These are phyloP conservation scores for Blastobotrys parvus DNA, from an alignment of 805 yeast genomes.

Conservation along the genomic window DNA sequence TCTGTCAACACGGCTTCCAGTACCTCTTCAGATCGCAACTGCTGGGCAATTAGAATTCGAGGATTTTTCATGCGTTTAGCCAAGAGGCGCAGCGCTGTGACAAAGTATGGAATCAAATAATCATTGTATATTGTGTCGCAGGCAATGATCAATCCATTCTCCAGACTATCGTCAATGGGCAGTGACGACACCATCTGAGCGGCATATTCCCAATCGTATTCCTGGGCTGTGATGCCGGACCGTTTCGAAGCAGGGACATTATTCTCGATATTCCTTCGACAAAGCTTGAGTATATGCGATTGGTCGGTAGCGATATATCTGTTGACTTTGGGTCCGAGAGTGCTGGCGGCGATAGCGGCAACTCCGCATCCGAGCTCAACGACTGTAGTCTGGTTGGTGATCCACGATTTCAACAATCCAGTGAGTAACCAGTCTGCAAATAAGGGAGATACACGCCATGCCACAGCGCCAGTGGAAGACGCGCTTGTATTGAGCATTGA, in stretches of 20 bases:
- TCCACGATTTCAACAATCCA: not conserved
- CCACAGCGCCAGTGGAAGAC: constrained; percentile 52
- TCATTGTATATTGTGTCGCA: constrained; percentile 64
- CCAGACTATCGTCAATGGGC: constrained; percentile 16
- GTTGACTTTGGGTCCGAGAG: constrained; percentile 29
- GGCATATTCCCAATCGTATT: constrained; percentile 54
- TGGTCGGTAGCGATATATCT: constrained; percentile 54
- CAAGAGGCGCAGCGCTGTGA: constrained; percentile 33
- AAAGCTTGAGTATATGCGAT: constrained; percentile 41
- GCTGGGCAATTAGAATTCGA: constrained; percentile 40
- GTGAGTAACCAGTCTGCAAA: constrained; percentile 48
- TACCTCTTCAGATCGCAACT: constrained; percentile 45
- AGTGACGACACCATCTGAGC: constrained; percentile 26
- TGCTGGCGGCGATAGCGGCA: constrained; percentile 41
- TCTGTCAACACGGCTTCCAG: constrained; percentile 38
- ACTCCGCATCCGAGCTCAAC: constrained; percentile 60
- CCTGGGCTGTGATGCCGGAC: constrained; percentile 28
- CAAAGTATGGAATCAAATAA: constrained; percentile 42
- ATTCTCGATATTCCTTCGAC: constrained; percentile 37
- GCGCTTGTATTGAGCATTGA: constrained; percentile 14
- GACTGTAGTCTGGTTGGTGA: constrained; percentile 23
- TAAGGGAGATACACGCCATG: constrained; percentile 47
- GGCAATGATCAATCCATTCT: constrained; percentile 41
- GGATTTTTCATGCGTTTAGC: constrained; percentile 25
- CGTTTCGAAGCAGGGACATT: constrained; percentile 25